phyloP scores from a whole-genome alignment of 352 stramenopile species.

The Globisporangium orthogonon region DNA sequence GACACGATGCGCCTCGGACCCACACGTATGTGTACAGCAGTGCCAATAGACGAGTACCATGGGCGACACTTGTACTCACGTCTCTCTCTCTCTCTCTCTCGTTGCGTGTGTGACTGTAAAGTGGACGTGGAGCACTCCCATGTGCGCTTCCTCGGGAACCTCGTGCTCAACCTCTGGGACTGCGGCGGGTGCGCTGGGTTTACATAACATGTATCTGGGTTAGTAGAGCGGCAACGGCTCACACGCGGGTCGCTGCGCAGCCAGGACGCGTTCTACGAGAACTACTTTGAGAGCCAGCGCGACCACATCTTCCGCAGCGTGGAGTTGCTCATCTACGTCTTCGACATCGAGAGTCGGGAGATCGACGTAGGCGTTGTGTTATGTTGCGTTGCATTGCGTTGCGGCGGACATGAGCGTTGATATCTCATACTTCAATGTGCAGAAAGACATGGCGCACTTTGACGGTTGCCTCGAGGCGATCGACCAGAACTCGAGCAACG shows the following conservation, averaged over 20 bases:
- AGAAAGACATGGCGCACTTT: conserved; percentile 98
- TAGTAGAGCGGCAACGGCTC: too few relatives aligned
- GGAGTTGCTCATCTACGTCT: conserved; percentile 98
- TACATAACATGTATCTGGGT: neutral
- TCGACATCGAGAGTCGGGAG: conserved; percentile 95
- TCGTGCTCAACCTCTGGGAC: conserved; percentile 99
- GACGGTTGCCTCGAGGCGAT: conserved; percentile 96
- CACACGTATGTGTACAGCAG: conserved; percentile 58
- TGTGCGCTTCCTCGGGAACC: conserved; percentile 95
- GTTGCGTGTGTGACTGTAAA: conserved; percentile 23
- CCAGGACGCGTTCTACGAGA: conserved; percentile 99
- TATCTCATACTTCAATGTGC: too few relatives aligned
- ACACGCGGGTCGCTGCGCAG: conserved; percentile 33
- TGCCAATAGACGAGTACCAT: neutral
- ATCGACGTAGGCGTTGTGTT: conserved; percentile 39
- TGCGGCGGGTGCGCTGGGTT: conserved; percentile 87
- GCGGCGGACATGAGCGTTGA: too few relatives aligned
- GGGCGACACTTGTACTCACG: neutral
- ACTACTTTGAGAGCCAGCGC: conserved; percentile 98
- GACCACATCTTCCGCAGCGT: conserved; percentile 99
- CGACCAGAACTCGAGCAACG: conserved; percentile 97
- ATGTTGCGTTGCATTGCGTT: too few relatives aligned
- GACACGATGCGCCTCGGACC: conserved; percentile 97
- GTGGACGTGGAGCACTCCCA: conserved; percentile 91
- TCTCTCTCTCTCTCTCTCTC: neutral